These are phyloP conservation scores for Ophiostoma ips DNA, from an alignment of 2,329 filamentous ascomycete genomes.

Conservation along the genomic window DNA sequence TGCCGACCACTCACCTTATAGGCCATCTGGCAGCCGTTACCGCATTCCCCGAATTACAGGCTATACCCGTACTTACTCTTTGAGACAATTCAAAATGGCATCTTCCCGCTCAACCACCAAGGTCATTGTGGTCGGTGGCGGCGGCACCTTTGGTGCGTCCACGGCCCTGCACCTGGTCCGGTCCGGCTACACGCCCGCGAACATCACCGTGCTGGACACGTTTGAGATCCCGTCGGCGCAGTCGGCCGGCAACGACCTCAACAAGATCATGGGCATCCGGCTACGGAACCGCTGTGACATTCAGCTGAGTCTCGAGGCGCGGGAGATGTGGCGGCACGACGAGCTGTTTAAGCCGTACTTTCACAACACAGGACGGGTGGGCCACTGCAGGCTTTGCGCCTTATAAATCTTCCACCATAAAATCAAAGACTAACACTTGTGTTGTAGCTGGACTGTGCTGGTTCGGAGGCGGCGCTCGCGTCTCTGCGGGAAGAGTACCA, in stretches of 20 bases:
- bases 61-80: too few relatives aligned
- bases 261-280: not conserved
- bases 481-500: not conserved
- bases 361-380: not conserved
- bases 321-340: not conserved
- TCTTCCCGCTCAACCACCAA: not conserved
- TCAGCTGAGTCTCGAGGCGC: not conserved
- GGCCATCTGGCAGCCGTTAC: too few relatives aligned
- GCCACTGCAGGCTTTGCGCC: not conserved
- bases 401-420: too few relatives aligned
- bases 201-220: not conserved
- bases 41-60: too few relatives aligned
- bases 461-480: not conserved
- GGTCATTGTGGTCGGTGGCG: not conserved
- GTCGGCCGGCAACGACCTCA: not conserved
- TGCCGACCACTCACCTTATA: too few relatives aligned
- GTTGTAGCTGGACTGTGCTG: not conserved
- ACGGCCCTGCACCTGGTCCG: not conserved
- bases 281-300: not conserved
- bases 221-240: not conserved
- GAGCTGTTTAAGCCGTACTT: conserved; percentile 1
- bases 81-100: not conserved
- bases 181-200: not conserved
- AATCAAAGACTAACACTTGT: too few relatives aligned
- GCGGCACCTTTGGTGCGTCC: not conserved